phyloP scores from a whole-genome alignment of 805 yeast species.

The Kodamaea leandrae region DNA sequence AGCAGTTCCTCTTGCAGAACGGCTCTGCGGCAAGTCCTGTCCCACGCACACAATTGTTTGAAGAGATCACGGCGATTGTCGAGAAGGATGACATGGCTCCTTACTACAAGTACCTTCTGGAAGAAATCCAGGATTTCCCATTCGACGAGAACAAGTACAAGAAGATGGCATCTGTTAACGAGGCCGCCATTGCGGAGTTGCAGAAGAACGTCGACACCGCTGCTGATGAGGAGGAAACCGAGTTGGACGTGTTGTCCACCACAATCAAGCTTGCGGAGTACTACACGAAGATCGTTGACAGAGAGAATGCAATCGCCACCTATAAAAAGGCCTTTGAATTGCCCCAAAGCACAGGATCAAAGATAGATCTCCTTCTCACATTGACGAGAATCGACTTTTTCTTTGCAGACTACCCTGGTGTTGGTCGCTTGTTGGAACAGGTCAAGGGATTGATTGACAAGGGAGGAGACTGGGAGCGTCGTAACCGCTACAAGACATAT shows the following conservation, averaged over 20 bases:
- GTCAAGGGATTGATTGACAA: conserved; percentile 78
- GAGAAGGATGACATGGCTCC: conserved; percentile 71
- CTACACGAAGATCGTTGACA: conserved; percentile 83
- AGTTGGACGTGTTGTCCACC: conserved; percentile 71
- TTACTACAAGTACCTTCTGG: conserved; percentile 63
- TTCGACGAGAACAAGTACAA: conserved; percentile 64
- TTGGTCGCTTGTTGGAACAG: conserved; percentile 69
- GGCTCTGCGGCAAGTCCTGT: conserved; percentile 2
- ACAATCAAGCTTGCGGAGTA: conserved; percentile 84
- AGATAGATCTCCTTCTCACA: conserved; percentile 82
- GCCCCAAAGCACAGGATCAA: conserved; percentile 84
- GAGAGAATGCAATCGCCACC: conserved; percentile 61
- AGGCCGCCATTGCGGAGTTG: conserved; percentile 50
- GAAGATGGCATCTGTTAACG: conserved; percentile 51
- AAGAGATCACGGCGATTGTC: conserved; percentile 52
- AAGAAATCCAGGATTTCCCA: conserved; percentile 36
- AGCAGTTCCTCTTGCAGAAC: conserved; percentile 57
- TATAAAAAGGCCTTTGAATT: conserved; percentile 71
- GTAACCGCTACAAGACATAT: conserved; percentile 91
- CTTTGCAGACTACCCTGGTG: conserved; percentile 70
- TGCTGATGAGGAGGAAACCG: conserved; percentile 78
- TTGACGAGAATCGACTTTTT: conserved; percentile 88
- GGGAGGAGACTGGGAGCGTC: conserved; percentile 99
- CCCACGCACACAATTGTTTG: conserved; percentile 5
- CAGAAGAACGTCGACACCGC: conserved; percentile 52